Evolutionary conservation across 2,329 filamentous ascomycete genomes (phyloP).

Genomic region (Lecanicillium sp.): DNA sequence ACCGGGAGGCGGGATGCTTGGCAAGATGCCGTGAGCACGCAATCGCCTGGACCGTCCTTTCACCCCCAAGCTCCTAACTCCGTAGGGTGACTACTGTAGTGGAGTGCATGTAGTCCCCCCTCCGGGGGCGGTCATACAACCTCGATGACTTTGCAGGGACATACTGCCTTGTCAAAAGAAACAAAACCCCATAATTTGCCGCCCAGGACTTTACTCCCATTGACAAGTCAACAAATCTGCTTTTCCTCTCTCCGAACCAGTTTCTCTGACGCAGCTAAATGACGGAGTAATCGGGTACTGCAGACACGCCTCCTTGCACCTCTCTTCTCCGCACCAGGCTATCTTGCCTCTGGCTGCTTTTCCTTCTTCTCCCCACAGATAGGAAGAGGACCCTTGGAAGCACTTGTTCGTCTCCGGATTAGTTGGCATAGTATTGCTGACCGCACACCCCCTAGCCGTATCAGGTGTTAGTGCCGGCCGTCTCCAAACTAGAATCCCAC

Average conservation of each 20-base stretch:
- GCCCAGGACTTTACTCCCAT: too few species aligned
- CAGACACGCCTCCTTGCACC: background rate
- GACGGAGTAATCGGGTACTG: background rate
- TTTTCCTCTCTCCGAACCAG: too few species aligned
- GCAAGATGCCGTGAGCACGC: slow-evolving; percentile 1
- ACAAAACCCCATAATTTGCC: too few species aligned
- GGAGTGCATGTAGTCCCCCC: background rate
- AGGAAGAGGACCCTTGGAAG: background rate
- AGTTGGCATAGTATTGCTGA: too few species aligned
- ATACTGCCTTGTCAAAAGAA: too few species aligned
- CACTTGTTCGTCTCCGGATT: background rate
- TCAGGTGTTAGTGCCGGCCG: background rate
- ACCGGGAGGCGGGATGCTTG: background rate
- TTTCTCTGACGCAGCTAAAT: too few species aligned
- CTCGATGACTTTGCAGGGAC: too few species aligned
- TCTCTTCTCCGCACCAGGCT: background rate
- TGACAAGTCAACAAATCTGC: too few species aligned
- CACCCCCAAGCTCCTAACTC: background rate
- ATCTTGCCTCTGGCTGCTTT: background rate
- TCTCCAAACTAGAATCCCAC: background rate
- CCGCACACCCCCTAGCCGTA: background rate
- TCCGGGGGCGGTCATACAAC: too few species aligned
- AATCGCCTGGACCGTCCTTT: background rate
- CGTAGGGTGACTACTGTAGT: background rate
- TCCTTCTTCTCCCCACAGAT: background rate